A percentile compares a stretch with the other conserved stretches of the same genome.
These are phyloP conservation scores for Penicillium fuscoglaucum DNA, from an alignment of 2,329 filamentous ascomycete genomes.

Conservation along the genomic window DNA sequence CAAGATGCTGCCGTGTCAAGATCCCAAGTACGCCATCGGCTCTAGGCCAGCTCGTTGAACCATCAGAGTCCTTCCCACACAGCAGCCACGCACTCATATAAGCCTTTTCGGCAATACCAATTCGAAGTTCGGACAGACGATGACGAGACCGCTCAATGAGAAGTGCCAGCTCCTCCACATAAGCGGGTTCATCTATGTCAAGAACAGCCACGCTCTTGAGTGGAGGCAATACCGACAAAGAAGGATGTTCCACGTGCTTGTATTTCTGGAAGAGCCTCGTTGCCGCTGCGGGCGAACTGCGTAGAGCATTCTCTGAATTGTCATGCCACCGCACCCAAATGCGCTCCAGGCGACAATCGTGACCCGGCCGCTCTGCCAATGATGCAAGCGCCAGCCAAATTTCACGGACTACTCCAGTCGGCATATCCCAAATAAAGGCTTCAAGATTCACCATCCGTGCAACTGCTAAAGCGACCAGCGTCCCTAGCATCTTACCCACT, in stretches of 20 bases:
- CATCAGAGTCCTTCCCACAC: slow-evolving; percentile 17
- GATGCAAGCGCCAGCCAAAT: slow-evolving; percentile 78
- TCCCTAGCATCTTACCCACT: slow-evolving; percentile 85
- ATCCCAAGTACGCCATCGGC: slow-evolving; percentile 36
- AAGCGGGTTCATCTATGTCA: slow-evolving; percentile 79
- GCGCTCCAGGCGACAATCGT: slow-evolving; percentile 67
- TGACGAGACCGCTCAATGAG: slow-evolving; percentile 70
- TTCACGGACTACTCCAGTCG: slow-evolving; percentile 76
- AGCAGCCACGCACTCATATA: slow-evolving; percentile 30
- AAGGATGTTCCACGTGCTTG: slow-evolving; percentile 71
- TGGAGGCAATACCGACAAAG: slow-evolving; percentile 73
- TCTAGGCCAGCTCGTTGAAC: slow-evolving; percentile 33
- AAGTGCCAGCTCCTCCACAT: slow-evolving; percentile 78
- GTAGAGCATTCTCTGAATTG: slow-evolving; percentile 55
- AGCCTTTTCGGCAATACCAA: slow-evolving; percentile 63
- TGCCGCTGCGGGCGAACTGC: slow-evolving; percentile 18
- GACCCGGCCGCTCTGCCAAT: slow-evolving; percentile 62
- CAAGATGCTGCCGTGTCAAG: slow-evolving; percentile 20
- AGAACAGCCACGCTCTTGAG: slow-evolving; percentile 74
- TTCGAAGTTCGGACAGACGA: slow-evolving; percentile 67
- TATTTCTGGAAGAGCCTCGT: slow-evolving; percentile 51
- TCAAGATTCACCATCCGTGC: slow-evolving; percentile 79
- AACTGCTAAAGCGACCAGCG: slow-evolving; percentile 74
- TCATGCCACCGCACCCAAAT: slow-evolving; percentile 85
- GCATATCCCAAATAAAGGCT: slow-evolving; percentile 86